phyloP scores from a whole-genome alignment of 2,329 filamentous ascomycete genomes.

The Aspergillus glaucus region DNA sequence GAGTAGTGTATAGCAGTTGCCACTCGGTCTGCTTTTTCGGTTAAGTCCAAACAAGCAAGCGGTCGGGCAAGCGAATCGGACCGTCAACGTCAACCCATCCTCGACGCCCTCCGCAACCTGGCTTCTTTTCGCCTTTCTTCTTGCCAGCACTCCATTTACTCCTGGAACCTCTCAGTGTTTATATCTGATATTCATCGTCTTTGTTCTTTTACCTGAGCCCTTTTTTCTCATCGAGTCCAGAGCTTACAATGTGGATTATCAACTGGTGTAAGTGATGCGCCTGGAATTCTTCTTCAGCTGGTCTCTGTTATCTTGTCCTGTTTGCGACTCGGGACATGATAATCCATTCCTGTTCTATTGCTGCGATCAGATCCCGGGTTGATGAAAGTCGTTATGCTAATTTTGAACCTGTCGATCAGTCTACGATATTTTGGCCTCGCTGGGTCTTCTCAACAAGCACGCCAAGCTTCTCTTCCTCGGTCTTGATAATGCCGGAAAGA shows the following conservation, averaged over 20 bases:
- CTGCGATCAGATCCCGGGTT: too few relatives aligned
- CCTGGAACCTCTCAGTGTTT: too few relatives aligned
- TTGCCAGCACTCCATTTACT: too few relatives aligned
- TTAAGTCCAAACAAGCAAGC: conserved; percentile 2
- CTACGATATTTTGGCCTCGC: conserved; percentile 80
- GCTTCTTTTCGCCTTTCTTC: neutral
- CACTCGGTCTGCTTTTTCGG: neutral
- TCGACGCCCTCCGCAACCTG: conserved; percentile 1
- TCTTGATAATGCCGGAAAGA: conserved; percentile 92
- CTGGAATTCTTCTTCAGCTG: conserved; percentile 1
- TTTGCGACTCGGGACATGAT: neutral
- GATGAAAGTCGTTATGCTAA: too few relatives aligned
- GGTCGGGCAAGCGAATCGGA: neutral
- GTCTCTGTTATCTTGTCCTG: neutral
- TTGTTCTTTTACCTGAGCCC: neutral
- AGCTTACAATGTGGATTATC: conserved; percentile 72
- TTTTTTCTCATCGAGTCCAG: conserved; percentile 1
- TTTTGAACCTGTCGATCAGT: conserved; percentile 46
- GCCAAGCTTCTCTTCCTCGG: conserved; percentile 91
- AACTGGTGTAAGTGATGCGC: conserved; percentile 71
- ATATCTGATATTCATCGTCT: neutral
- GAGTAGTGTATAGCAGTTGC: too few relatives aligned
- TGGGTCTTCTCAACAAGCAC: conserved; percentile 91
- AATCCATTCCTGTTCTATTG: neutral
- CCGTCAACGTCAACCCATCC: neutral